Evolutionary conservation across 2,329 filamentous ascomycete species (phyloP), one percentile per base, ranked within the genome.

Genomic region (Emergomyces pasteurianus): DNA sequence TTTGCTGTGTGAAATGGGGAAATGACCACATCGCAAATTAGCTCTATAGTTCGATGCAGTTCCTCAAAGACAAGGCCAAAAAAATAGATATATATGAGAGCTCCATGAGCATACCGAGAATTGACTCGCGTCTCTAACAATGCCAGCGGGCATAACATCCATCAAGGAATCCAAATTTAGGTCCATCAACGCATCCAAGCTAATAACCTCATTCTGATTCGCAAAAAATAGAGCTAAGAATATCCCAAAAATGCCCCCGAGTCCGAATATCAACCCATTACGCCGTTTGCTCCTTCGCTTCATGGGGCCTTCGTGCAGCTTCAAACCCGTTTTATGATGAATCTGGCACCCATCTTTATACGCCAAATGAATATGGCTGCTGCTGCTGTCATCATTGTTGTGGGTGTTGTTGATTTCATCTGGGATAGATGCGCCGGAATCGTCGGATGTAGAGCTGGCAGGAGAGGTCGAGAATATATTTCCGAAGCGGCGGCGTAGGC

Each of bases 161-260:
- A 96, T 80, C 61, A 97, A 76, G 63, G 84, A 87, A 66, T 96
- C 92, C 76, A 99, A 83, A 70, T 89, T 94, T 69, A 89, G 72
- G 64, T 86, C 82, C 69, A 83, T 78, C 64, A 87, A 69, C 55
- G 89, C 80, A 61, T 92, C 89, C 64, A 96, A 80, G 63, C 90
- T 90, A 64, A 96, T 92, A 64, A 97, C 81, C 70, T 96, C 91
- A 75, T 92, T 94, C 72, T 83, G 89, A 66, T 88, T 87, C 36
- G 92, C 92, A 67, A 99, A 94, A 74, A 96, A 91, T 36, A 91
- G 87, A 1, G 94, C 94, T 2, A 87, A 81, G n/a, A 95, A 77
- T 60, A 99, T 82, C 14, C 94, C 94, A 68, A 94, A 92, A n/a
- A 99, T 70, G 47, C 91, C 90, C 38, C 94, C 94, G 23, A 99